Conservation (phyloP, 163 green algal genomes). For the Coccomyxa subellipsoidea region DNA sequence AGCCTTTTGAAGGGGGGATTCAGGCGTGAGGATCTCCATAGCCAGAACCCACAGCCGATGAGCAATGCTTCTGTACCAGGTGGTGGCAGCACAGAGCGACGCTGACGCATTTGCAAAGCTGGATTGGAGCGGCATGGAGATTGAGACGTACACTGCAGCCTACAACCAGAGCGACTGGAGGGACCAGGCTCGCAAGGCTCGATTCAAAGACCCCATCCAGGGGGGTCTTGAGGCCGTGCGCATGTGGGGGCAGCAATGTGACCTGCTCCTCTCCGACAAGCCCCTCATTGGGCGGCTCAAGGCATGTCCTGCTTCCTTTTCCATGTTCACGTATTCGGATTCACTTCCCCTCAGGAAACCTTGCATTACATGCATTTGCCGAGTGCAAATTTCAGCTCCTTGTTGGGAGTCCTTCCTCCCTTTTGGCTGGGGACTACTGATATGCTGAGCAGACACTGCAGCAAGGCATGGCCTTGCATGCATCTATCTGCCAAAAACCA, state of each 20-base stretch:
- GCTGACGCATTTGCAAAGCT: background rate
- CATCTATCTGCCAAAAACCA: too few species aligned
- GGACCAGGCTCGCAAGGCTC: background rate
- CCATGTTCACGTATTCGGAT: background rate
- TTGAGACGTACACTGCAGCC: background rate
- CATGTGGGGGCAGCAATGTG: slow-evolving; percentile 8
- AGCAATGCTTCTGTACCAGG: background rate
- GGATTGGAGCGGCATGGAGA: background rate
- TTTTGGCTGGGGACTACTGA: too few species aligned
- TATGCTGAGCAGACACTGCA: too few species aligned
- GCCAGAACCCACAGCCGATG: background rate
- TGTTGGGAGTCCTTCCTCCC: too few species aligned
- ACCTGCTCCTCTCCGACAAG: slow-evolving; percentile 1
- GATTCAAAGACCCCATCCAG: slow-evolving; percentile 4
- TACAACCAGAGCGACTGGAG: slow-evolving; percentile 8
- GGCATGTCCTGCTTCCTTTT: background rate
- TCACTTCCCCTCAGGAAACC: too few species aligned
- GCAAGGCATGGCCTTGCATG: too few species aligned
- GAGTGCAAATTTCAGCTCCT: too few species aligned
- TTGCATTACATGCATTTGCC: background rate
- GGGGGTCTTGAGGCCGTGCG: background rate
- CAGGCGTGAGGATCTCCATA: too few species aligned
- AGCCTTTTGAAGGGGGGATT: too few species aligned
- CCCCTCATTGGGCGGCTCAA: background rate
- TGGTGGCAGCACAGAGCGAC: background rate